Evolutionary conservation across 2,329 filamentous ascomycete species (phyloP), one percentile per base, ranked within the genome.

Genomic region (Cercospora zeae-maydis): DNA sequence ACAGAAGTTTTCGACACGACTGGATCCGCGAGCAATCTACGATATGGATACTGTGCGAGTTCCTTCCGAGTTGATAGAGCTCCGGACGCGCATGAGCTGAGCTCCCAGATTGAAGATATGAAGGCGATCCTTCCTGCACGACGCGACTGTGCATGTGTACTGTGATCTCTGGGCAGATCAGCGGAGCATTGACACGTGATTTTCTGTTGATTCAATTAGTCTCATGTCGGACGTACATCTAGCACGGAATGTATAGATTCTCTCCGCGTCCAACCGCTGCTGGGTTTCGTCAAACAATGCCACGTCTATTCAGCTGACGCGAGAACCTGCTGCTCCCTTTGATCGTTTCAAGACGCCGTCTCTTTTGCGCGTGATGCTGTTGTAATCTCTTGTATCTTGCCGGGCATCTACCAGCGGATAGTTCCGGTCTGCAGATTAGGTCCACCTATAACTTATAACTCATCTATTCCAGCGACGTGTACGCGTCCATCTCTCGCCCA

Each of bases 391-490:
- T 19, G 42, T 49, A 4, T 14, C 19, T 30, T n/a, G 11, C 7
- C 42, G 42, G 24, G 42, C 11, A 8, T 7, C 3, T 49, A 27
- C 24, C 5, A 4, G 21, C 13, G 7, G 13, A 49, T 21, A 24
- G 9, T 27, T 49, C 21, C 2, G 8, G 3, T 30, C 11, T 27
- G 42, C 21, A 49, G 42, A 9, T 1, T 10, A 10, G 14, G 7
- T 1, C 14, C 42, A 49, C 24, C 11, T 42, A 13, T 9, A 7
- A 14, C 14, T 16, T 45, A 33, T 45, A 51, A 13, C 49, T 39
- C 24, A 10, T 53, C 76, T 69, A 90, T 79, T 93, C 89, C 77
- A 92, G 73, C 67, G 86, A 85, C 14, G 89, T 84, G 69, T 89
- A 82, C 72, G 89, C 86, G 63, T 86, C 81, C 72, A 93, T 71